Evolutionary conservation across 345 rosid genomes (phyloP).

Genomic region (Melaleuca quinquenervia): DNA sequence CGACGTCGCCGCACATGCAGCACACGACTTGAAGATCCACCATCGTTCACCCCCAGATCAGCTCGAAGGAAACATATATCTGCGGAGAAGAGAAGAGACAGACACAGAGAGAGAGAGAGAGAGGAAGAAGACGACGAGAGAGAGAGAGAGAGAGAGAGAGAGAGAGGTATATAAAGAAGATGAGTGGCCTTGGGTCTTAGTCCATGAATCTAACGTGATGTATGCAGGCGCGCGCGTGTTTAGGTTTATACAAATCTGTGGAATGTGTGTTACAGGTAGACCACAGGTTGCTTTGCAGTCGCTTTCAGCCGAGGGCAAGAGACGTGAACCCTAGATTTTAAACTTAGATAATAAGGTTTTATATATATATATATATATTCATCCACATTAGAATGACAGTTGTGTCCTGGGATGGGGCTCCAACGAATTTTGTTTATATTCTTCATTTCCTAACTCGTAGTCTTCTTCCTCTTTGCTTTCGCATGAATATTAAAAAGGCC

Average conservation of each 20-base stretch:
- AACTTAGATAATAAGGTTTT: not conserved
- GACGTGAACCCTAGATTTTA: constrained; percentile 36
- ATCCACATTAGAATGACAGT: constrained; percentile 15
- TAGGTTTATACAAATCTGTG: not conserved
- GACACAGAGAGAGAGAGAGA: not conserved
- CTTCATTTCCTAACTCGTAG: not conserved
- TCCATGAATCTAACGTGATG: constrained; percentile 6
- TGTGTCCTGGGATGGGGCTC: constrained; percentile 3
- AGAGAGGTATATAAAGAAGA: constrained; percentile 11
- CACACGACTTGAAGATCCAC: constrained; percentile 79
- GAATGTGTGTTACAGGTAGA: constrained; percentile 27
- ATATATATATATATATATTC: not conserved
- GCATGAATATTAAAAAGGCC: not conserved
- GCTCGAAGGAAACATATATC: not conserved
- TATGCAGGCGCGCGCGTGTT: not conserved
- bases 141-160: constrained; percentile 4
- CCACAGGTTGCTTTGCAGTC: constrained; percentile 88
- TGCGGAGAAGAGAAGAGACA: not conserved
- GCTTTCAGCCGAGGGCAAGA: constrained; percentile 50
- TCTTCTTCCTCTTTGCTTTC: not conserved
- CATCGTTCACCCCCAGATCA: constrained; percentile 23
- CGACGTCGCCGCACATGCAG: constrained; percentile 99
- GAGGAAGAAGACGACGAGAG: not conserved
- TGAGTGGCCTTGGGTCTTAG: constrained; percentile 13
- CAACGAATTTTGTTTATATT: not conserved